Base-by-base conservation (phyloP, 768 basidiomycete species). In the Russula lepida region DNA sequence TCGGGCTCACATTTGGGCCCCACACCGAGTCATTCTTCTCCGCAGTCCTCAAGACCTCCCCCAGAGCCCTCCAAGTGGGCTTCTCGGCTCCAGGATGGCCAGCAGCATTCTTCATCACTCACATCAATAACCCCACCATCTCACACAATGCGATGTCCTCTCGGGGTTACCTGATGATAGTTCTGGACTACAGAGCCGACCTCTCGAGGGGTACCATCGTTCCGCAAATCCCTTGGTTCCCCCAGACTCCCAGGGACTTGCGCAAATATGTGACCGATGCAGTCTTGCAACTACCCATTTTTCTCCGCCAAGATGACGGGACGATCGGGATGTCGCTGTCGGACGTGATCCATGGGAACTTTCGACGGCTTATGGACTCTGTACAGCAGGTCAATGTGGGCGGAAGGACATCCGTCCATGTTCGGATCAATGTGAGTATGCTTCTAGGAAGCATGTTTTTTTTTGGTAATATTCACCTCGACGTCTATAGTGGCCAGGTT, bases 231-330 rank as follows among this genome's bases (percentile, higher is more conserved):
- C 52, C 64, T 0, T 66, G 65, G 65, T 51, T 57, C 19, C 65
- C 65, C 8, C 59, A 64, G 39, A 64, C 57, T 6, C 58, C 53
- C 19, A 47, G 61, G 19, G 65, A 66, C 35, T 13, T 64, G 59
- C 54, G 51, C 13, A 64, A 64, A 23, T 65, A 66, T 28, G 65
- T 66, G 27, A 56, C 59, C 6, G 58, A 65, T 7, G 63, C 65
- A 17, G 32, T 54, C 30, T 63, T 66, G 27, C 57, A 58, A 32
- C 51, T 66, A 19, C 65, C 65, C 23, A 59, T 66, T 28, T 66
- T 66, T 53, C 64, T 66, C 44, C 52, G 64, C 35, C 65, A 64
- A 28, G 53, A 56, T 6, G 64, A 64, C 32, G 65, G 65, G 19
- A 27, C 56, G 4, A 56, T 66, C 3, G 65, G 65, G 12, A 51